Base-by-base conservation (phyloP, 352 stramenopile species). In the Pythium aphanidermatum region DNA sequence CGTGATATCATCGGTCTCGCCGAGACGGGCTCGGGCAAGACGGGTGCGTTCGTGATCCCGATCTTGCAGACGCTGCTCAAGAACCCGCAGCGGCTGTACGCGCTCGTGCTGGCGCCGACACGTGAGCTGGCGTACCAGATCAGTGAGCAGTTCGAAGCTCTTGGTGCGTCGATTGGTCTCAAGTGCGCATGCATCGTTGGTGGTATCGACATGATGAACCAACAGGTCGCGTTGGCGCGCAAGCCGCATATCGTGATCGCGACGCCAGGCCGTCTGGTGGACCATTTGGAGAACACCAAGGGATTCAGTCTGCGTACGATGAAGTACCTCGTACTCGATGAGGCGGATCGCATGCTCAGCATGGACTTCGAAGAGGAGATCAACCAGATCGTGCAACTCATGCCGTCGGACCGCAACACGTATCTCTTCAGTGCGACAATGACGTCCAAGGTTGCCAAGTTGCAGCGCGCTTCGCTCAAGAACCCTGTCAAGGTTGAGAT, bases 281-380 rank as follows among this genome's bases (percentile, higher is more conserved):
- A 98, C 60, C 91, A 98, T 56, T 63, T 98, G 55, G 88, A 98
- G 59, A 97, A 98, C 65, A 98, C 93, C 28, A 98, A 98, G 63
- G 94, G 94, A 9, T 97, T 98, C 63, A 94, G 72, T 48, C 61
- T 98, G 26, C 78, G 81, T 19, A 90, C 71, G 19, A 83, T 95
- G 49, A 95, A 94, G 58, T 96, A 92, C 58, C 59, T 97, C 12
- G 85, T 98, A 11, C 61, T 98, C 46, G 94, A 98, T 52, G 94
- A 98, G 55, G 94, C 94, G 14, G 94, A 98, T 52, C 71, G 94
- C 23, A 97, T 98, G 90, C 70, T 98, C 5, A 92, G 71, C 36
- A 98, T 99, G 92, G 96, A 99, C 59, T 99, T 97, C 50, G 93
- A 98, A 63, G 83, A 98, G 58, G 96, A 99, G 57, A 97, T 99